Conservation (phyloP, 805 yeast species). For the Metschnikowia orientalis region DNA sequence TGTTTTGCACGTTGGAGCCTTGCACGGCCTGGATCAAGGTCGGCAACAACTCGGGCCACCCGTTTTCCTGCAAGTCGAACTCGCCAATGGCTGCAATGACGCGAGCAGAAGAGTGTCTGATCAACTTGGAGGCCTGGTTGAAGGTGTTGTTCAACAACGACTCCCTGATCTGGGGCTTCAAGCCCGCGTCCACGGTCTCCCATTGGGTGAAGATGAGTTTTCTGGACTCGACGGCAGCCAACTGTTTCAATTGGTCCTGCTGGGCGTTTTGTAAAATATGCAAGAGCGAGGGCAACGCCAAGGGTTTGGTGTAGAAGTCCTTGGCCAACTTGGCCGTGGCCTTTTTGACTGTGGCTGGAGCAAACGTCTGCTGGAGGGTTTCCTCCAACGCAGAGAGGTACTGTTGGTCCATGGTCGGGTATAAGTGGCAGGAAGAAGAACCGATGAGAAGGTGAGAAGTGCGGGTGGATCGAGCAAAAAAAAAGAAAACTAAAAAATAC, state of each 20-base stretch:
- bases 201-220: slow-evolving; percentile 74
- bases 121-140: slow-evolving; percentile 56
- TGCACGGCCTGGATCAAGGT: slow-evolving; percentile 59
- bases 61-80: slow-evolving; percentile 55
- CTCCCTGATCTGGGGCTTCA: slow-evolving; percentile 59
- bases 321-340: slow-evolving; percentile 73
- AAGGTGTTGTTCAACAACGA: slow-evolving; percentile 69
- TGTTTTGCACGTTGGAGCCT: slow-evolving; percentile 45
- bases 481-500: slow-evolving; percentile 7
- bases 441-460: slow-evolving; percentile 3
- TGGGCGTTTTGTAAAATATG: slow-evolving; percentile 71
- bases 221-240: slow-evolving; percentile 96
- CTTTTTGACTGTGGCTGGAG: slow-evolving; percentile 77
- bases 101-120: slow-evolving; percentile 87
- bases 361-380: slow-evolving; percentile 70
- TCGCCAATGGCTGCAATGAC: slow-evolving; percentile 83
- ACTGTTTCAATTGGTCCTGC: slow-evolving; percentile 72
- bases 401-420: slow-evolving; percentile 57
- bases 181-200: slow-evolving; percentile 47
- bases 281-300: slow-evolving; percentile 75
- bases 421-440: slow-evolving; percentile 3
- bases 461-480: slow-evolving; percentile 1
- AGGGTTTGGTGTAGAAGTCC: slow-evolving; percentile 67
- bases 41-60: slow-evolving; percentile 78
- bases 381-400: slow-evolving; percentile 69